phyloP scores from a whole-genome alignment of 768 basidiomycete species.

The Russula brevipes region DNA sequence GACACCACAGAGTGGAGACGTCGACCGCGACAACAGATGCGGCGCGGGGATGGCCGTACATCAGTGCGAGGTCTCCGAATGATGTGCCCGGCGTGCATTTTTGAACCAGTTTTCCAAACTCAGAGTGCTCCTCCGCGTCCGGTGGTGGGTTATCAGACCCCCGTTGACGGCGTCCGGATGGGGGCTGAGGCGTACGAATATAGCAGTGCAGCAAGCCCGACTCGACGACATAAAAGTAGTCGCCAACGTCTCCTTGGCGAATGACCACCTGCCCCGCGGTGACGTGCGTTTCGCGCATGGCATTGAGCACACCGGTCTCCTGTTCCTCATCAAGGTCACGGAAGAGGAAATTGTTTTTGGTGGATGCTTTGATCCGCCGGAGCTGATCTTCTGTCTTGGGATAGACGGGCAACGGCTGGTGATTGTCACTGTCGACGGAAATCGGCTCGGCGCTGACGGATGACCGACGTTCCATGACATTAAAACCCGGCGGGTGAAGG shows the following conservation, averaged over 20 bases:
- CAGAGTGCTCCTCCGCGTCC: slow-evolving; percentile 46
- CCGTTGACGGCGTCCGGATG: slow-evolving; percentile 36
- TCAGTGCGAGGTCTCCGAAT: slow-evolving; percentile 94
- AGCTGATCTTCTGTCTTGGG: slow-evolving; percentile 81
- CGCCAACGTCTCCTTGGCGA: slow-evolving; percentile 93
- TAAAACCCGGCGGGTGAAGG: slow-evolving; percentile 67
- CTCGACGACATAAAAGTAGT: slow-evolving; percentile 97
- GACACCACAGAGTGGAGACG: slow-evolving; percentile 82
- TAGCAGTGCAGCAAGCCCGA: slow-evolving; percentile 81
- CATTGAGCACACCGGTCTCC: slow-evolving; percentile 84
- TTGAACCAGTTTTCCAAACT: slow-evolving; percentile 76
- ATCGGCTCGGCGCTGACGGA: slow-evolving; percentile 97
- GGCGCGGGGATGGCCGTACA: slow-evolving; percentile 96
- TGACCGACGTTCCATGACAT: slow-evolving; percentile 82
- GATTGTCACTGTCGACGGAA: slow-evolving; percentile 61
- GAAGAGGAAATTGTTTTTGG: slow-evolving; percentile 88
- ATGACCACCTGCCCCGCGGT: slow-evolving; percentile 82
- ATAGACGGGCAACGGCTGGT: slow-evolving; percentile 68
- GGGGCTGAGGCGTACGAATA: slow-evolving; percentile 61
- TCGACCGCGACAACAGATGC: slow-evolving; percentile 88
- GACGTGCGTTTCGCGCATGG: slow-evolving; percentile 86
- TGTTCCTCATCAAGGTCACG: slow-evolving; percentile 96
- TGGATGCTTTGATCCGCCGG: slow-evolving; percentile 80
- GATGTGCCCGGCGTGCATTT: slow-evolving; percentile 80
- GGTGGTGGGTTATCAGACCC: slow-evolving; percentile 46